Percentiles rank a stretch among this genome's conserved stretches.
These are phyloP conservation scores for Boletus subcaerulescens DNA, from an alignment of 768 basidiomycete genomes.

Conservation along the genomic window DNA sequence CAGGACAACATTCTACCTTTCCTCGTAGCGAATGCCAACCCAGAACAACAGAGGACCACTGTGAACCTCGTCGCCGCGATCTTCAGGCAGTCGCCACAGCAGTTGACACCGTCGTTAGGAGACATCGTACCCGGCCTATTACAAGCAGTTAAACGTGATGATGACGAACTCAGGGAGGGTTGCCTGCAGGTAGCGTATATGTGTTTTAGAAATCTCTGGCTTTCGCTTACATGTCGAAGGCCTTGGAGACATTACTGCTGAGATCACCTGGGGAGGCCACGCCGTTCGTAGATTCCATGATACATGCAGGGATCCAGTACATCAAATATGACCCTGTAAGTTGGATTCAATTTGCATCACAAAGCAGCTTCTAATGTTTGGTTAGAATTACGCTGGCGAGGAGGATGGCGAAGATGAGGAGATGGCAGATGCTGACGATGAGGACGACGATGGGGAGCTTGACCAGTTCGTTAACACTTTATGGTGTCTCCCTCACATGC, in stretches of 20 bases:
- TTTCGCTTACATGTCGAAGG: constrained; percentile 34
- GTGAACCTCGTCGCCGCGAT: constrained; percentile 79
- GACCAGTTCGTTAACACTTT: constrained; percentile 56
- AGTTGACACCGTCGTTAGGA: constrained; percentile 57
- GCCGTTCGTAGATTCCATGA: constrained; percentile 63
- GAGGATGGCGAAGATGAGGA: constrained; percentile 64
- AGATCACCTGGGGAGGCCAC: constrained; percentile 82
- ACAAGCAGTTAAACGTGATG: constrained; percentile 66
- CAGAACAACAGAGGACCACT: constrained; percentile 75
- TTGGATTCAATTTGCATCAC: not conserved
- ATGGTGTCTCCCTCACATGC: not conserved
- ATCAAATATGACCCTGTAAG: constrained; percentile 92
- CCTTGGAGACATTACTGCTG: constrained; percentile 81
- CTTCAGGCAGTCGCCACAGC: constrained; percentile 67
- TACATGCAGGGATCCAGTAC: constrained; percentile 67
- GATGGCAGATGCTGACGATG: constrained; percentile 58
- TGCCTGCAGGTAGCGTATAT: constrained; percentile 58
- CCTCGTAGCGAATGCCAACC: constrained; percentile 45
- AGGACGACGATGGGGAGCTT: constrained; percentile 79
- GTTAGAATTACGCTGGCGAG: constrained; percentile 71
- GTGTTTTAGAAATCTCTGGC: not conserved
- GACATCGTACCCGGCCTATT: constrained; percentile 71
- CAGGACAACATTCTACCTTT: constrained; percentile 57
- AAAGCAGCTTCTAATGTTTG: constrained; percentile 8
- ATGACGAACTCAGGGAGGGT: constrained; percentile 81